phyloP scores from a whole-genome alignment of 2,329 filamentous ascomycete genomes.

The Nannizziopsis arthrosporioides region DNA sequence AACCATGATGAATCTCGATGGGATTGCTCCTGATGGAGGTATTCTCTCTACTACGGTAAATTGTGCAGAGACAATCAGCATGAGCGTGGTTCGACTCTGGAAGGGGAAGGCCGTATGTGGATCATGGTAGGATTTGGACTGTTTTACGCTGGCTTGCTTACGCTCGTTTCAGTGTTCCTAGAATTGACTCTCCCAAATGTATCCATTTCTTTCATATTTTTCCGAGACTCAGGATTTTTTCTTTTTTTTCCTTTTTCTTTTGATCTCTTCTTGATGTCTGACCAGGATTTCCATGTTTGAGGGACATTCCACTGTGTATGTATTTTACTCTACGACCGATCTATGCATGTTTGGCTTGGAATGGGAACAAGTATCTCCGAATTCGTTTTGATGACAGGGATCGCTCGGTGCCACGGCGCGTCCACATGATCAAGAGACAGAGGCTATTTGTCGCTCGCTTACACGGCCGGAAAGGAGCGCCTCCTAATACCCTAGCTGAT shows the following conservation, averaged over 20 bases:
- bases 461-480: too few relatives aligned
- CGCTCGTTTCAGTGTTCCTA: too few relatives aligned
- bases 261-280: not conserved
- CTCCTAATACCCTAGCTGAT: too few relatives aligned
- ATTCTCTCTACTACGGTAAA: not conserved
- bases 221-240: too few relatives aligned
- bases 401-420: constrained; percentile 1
- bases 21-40: not conserved
- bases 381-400: constrained; percentile 3
- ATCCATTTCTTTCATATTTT: too few relatives aligned
- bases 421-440: constrained; percentile 2
- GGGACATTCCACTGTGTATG: too few relatives aligned
- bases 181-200: too few relatives aligned
- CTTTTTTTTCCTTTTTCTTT: not conserved
- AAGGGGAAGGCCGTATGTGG: not conserved
- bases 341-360: not conserved
- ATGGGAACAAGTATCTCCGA: not conserved
- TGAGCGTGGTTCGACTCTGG: not conserved
- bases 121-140: too few relatives aligned
- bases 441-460: constrained; percentile 9
- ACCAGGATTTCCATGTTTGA: too few relatives aligned
- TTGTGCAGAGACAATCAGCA: not conserved
- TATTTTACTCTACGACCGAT: too few relatives aligned
- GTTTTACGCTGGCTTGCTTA: too few relatives aligned
- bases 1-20: not conserved